These are phyloP conservation scores for Aschersonia sp. DNA, from an alignment of 2,329 filamentous ascomycete species.

Conservation along the genomic window DNA sequence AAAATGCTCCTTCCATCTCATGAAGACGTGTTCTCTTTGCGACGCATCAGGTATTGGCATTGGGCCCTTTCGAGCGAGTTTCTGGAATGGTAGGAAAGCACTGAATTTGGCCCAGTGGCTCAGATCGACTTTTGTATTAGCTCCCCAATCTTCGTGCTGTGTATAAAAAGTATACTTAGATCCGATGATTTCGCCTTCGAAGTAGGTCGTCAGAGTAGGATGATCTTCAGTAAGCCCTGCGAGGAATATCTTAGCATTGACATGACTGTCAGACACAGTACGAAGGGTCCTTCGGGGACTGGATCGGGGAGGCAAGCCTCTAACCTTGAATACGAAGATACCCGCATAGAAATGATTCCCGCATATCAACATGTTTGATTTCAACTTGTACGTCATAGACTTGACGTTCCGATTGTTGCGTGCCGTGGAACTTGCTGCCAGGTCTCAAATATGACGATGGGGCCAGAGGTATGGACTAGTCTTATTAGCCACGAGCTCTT, in stretches of 20 bases:
- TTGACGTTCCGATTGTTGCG: conserved; percentile 84
- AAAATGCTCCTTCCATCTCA: conserved; percentile 99
- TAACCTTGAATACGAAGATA: conserved; percentile 89
- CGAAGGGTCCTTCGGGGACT: background rate
- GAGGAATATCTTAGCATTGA: background rate
- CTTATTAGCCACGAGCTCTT: conserved; percentile 2
- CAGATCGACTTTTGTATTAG: conserved; percentile 78
- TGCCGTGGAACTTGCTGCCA: conserved; percentile 78
- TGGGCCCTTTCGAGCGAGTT: conserved; percentile 40
- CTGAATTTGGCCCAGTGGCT: conserved; percentile 87
- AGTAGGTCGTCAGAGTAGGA: conserved; percentile 94
- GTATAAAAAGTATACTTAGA: conserved; percentile 91
- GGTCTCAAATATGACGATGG: conserved; percentile 76
- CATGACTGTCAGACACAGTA: background rate
- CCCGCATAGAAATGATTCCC: conserved; percentile 85
- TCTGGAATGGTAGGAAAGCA: conserved; percentile 64
- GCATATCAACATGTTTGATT: conserved; percentile 90
- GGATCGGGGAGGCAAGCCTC: background rate
- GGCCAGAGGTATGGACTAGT: conserved; percentile 58
- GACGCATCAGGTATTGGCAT: conserved; percentile 51
- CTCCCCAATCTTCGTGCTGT: conserved; percentile 79
- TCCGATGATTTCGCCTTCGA: conserved; percentile 95
- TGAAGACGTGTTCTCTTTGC: conserved; percentile 82
- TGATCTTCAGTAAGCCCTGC: conserved; percentile 86
- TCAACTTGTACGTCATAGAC: conserved; percentile 93